A percentile compares a stretch with the other conserved stretches of the same genome.
phyloP scores from a whole-genome alignment of 306 rosid species.

The Herpetospermum pedunculosum region DNA sequence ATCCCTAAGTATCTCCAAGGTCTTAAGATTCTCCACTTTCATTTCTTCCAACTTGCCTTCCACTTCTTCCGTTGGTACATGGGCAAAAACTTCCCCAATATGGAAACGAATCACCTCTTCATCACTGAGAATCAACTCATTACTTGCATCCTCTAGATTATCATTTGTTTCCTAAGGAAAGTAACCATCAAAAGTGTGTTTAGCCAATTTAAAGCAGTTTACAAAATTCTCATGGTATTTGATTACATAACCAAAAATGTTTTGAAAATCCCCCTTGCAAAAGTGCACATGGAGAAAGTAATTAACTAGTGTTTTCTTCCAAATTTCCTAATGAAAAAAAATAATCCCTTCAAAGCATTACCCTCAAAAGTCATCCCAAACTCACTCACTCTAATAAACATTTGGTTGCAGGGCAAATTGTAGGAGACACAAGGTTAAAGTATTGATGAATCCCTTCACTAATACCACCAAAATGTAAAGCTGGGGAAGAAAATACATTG shows the following conservation, averaged over 20 bases:
- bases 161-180: conserved; percentile 58
- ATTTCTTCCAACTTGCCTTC: conserved; percentile 68
- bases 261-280: neutral
- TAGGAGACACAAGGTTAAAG: neutral
- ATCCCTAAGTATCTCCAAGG: conserved; percentile 53
- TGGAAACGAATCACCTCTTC: conserved; percentile 84
- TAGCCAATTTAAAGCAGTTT: neutral
- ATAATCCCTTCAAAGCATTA: neutral
- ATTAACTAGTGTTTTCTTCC: neutral
- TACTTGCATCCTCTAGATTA: conserved; percentile 82
- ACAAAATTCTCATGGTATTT: neutral
- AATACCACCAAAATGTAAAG: neutral
- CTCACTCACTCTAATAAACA: neutral
- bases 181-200: neutral
- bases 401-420: neutral
- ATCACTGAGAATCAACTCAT: conserved; percentile 82
- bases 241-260: neutral
- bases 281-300: neutral
- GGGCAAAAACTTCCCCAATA: conserved; percentile 85
- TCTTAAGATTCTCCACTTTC: conserved; percentile 58
- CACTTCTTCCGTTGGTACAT: conserved; percentile 78
- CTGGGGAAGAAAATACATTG: neutral
- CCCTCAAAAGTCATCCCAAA: neutral
- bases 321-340: neutral
- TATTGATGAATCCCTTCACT: neutral